Evolutionary conservation across 2,329 filamentous ascomycete species (phyloP), one percentile per base, ranked within the genome.

Genomic region (Trichoderma sp.): DNA sequence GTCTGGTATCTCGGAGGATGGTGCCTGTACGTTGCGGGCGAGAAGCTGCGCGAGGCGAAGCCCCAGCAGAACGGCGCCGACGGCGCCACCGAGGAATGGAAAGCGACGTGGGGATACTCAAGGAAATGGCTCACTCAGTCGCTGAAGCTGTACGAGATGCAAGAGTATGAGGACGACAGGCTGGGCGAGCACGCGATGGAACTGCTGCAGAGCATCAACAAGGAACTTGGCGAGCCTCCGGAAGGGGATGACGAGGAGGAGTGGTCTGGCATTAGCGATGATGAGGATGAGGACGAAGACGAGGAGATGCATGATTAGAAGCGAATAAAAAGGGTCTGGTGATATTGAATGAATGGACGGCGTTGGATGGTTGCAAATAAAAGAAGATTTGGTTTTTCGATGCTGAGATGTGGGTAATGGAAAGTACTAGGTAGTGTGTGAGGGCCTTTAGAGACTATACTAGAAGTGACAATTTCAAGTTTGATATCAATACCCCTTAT

Each of bases 1-100:
- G 91, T 92, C 19, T 97, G 94, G 93, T 99, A 99, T 80, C 84
- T 99, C 5, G 95, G 95, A 52, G 96, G 95, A 4, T 98, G 94
- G 92, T 94, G 93, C 73, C 84, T 96, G 72, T 92, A 93, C 76
- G 86, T 97, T 68, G 83, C 91, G 70, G 92, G 91, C 12, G 87
- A 92, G 77, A 92, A 90, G 83, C 82, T 87, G 74, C 77, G 79
- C 37, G 73, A 75, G 42, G 74, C 65, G 76, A 80, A 73, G 80
- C 72, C 74, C 67, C 75, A 72, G 74, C 81, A 74, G 67, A 74
- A 74, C 42, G 73, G 74, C 35, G 69, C 67, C 32, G 71, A 68
- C 10, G 72, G 69, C 13, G 73, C 73, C 5, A 82, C 82, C 45
- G 83, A 87, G 56, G 82, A 83, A 57, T 87, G 87, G 80, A 86